Base-by-base conservation (phyloP, 2,329 filamentous ascomycete species). In the Dendryphion nanum region DNA sequence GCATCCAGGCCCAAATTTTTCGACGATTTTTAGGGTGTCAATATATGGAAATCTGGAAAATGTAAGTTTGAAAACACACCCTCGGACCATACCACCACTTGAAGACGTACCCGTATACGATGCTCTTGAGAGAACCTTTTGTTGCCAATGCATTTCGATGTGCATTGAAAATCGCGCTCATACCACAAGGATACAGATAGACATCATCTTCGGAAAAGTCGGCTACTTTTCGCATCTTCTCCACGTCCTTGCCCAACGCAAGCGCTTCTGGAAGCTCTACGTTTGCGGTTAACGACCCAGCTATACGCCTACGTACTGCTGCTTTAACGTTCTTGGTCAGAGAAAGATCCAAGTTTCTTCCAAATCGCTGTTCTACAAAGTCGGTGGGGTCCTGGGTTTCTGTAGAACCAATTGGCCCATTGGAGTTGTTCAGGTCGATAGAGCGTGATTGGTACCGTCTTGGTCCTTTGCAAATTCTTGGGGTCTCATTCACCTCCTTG, bases 341-440 rank as follows among this genome's bases (percentile, higher is more conserved):
- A 1, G 82, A 83, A 6, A 89, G 71, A 56, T 90, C 86, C 29
- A 98, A 75, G 52, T 97, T 97, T 31, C 93, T 79, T 12, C 93
- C 93, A 61, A 95, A 98, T 1, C 93, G 81, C 67, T 97, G 89
- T 64, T 98, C 93, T 2, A 98, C 79, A 53, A 95, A 97, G 21
- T 82, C 81, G 3, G 77, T 79, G 44, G 83, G 85, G 64, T 96
- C 90, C 13, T 81, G 68, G 6, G 70, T 67, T 35, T 76, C 73
- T 18, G 65, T 55, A n/a, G 44, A 41, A 16, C 49, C 50, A 36
- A 57, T 53, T 4, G 40, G 33, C 17, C 39, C 42, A 8, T 30
- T 6, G 47, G 38, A 18, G 29, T 41, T 16, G 23, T 26, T 26
- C 16, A 61, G 51, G 41, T 77, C 77, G 17, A 77, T 66, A 2